Evolutionary conservation across 1,139 yeast species (phyloP), one percentile per base, ranked within the genome.

Genomic region (Zhuliangozyma blackwelliae): DNA sequence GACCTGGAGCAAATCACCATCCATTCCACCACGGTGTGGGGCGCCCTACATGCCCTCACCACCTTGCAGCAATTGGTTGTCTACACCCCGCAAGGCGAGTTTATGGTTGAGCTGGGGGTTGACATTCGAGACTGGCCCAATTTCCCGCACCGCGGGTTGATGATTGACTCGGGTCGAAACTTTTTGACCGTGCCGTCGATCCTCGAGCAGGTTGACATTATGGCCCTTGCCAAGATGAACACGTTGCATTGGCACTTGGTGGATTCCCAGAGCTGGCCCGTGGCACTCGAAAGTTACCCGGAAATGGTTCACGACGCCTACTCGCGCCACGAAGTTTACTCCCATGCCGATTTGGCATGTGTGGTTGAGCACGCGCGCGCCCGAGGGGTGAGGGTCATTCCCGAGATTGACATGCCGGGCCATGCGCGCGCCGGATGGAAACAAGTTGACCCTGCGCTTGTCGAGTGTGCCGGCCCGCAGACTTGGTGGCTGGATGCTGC

Each of bases 371-470:
- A 67, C 45, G 77, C 72, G 2, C 41, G 45, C 10, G 51, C 41
- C 7, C 53, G 72, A 35, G 77, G 76, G 10, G 63, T 72, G 5
- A 54, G 77, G 34, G 58, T 72, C 5, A 49, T 72, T 29, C 77
- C 77, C 2, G 78, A 72, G 45, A 48, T 72, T 13, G 78, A 72
- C 41, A 50, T 68, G 55, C 77, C 77, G 1, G 76, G 75, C 2
- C 78, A 72, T 48, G 57, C 75, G 8, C 55, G 65, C 28, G 64
- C 75, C 10, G 77, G 77, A 2, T 72, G 72, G 69, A 49, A 48
- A 29, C 59, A 55, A 38, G 52, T 68, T 13, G 64, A 67, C 40
- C 57, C 65, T 1, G 50, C 52, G 8, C 43, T 68, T 25, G 54
- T 70, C 13, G 55, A 63, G 9, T 69, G 75, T 52, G 61, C 55